Evolutionary conservation across 1,139 yeast genomes (phyloP).

Genomic region (Debaryomycetaceae sp.): DNA sequence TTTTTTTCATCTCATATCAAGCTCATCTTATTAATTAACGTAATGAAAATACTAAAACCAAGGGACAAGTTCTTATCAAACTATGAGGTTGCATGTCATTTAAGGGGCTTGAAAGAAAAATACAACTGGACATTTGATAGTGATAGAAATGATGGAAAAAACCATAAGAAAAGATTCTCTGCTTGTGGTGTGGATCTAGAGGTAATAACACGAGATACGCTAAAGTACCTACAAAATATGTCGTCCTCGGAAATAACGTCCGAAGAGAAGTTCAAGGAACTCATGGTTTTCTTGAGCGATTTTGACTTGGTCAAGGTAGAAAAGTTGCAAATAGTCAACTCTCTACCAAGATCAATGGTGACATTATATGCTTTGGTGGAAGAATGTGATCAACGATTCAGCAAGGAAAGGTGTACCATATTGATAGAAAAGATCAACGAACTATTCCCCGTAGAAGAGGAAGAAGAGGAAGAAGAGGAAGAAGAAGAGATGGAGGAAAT

Average conservation of each 20-base stretch:
- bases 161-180: constrained; percentile 40
- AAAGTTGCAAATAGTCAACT: constrained; percentile 76
- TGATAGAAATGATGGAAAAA: constrained; percentile 31
- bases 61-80: constrained; percentile 69
- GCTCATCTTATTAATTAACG: constrained; percentile 1
- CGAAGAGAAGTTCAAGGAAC: constrained; percentile 45
- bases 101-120: constrained; percentile 47
- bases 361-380: constrained; percentile 77
- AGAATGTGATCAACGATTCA: constrained; percentile 84
- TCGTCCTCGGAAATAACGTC: constrained; percentile 42
- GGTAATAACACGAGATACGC: constrained; percentile 61
- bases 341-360: constrained; percentile 76
- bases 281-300: constrained; percentile 50
- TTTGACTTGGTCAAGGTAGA: constrained; percentile 76
- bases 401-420: constrained; percentile 55
- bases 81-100: constrained; percentile 64
- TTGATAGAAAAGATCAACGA: constrained; percentile 48
- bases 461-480: constrained; percentile 27
- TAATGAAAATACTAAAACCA: constrained; percentile 40
- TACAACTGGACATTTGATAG: constrained; percentile 46
- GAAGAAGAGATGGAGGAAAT: constrained; percentile 15
- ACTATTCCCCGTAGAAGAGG: constrained; percentile 45
- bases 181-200: constrained; percentile 55
- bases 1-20: not conserved
- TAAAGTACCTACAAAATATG: constrained; percentile 45